Evolutionary conservation across 305 asterid species (phyloP), one percentile per base, ranked within the genome.

Genomic region (Fraxinus platypoda): DNA sequence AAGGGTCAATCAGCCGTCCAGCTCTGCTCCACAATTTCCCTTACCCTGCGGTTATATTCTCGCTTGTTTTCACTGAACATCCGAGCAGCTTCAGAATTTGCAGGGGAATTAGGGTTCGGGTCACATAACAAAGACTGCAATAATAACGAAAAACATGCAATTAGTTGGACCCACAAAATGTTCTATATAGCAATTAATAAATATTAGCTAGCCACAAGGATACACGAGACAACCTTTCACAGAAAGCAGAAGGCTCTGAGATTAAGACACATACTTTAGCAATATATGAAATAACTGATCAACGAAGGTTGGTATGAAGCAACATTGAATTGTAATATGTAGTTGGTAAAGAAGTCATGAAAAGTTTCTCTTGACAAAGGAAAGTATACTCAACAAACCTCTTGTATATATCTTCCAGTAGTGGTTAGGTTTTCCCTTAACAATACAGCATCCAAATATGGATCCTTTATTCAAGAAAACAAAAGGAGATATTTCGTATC

Each of bases 101-200:
- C 95, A 8, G 97, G 95, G 57, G 96, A 91, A 86, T 92, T 93
- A 0, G 97, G 95, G 74, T 93, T 93, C 6, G 97, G 97, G 78
- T 93, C 97, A 31, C 97, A 93, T 80, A 93, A 83, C 87, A 90
- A 84, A 13, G 95, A 91, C 94, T 92, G 91, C 82, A 85, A 78
- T n/a, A 82, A 73, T n/a, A 83, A 77, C 66, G 31, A 28, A 12
- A 43, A 25, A 8, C n/a, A 3, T 30, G 19, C 6, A n/a, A 41
- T 28, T 30, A 30, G 38, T 12, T 70, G 30, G 62, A 49, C 8
- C 62, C 62, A 15, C 62, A 49, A 49, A 49, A 49, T 19, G 73
- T 19, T 37, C 28, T 34, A 2, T 15, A 30, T 12, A 25, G 6
- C 23, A 8, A 15, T 66, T 5, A 70, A 12, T 37, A 2, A 43